Conservation (phyloP, 2,329 filamentous ascomycete species). For the Fusarium sp. region DNA sequence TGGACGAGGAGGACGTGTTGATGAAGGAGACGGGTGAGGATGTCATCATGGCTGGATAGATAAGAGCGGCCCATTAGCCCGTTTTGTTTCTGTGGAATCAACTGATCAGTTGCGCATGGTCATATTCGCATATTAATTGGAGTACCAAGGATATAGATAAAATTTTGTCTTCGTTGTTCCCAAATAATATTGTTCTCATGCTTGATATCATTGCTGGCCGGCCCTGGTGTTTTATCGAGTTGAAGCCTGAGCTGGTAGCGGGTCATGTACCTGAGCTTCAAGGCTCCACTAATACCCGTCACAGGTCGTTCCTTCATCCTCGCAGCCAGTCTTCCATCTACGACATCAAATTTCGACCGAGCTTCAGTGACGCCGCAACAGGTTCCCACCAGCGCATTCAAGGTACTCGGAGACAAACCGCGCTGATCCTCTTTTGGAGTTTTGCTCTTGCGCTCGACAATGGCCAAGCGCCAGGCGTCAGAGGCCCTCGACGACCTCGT, state of each 20-base stretch:
- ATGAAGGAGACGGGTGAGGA: constrained; percentile 58
- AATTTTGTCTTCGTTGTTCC: constrained; percentile 9
- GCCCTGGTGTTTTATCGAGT: neutral
- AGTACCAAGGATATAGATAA: constrained; percentile 43
- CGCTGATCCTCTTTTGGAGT: too few species aligned
- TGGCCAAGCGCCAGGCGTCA: constrained; percentile 72
- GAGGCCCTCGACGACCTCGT: constrained; percentile 74
- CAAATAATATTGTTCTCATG: neutral
- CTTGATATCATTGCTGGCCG: neutral
- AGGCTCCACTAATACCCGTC: constrained; percentile 38
- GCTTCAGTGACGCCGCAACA: constrained; percentile 14
- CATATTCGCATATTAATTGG: constrained; percentile 28
- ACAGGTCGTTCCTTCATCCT: constrained; percentile 24
- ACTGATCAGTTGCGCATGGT: constrained; percentile 11
- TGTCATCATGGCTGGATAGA: constrained; percentile 59
- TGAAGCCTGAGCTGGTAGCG: constrained; percentile 3
- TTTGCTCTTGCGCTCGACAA: constrained; percentile 33
- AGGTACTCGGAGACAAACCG: neutral
- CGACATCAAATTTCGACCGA: constrained; percentile 28
- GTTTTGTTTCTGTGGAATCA: constrained; percentile 20
- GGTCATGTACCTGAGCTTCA: constrained; percentile 32
- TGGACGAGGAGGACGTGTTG: constrained; percentile 53
- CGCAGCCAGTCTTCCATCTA: constrained; percentile 30
- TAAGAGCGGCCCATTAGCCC: neutral
- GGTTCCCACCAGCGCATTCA: neutral